Evolutionary conservation across 1,139 yeast species (phyloP).

Genomic region (Blastobotrys ciferrii): DNA sequence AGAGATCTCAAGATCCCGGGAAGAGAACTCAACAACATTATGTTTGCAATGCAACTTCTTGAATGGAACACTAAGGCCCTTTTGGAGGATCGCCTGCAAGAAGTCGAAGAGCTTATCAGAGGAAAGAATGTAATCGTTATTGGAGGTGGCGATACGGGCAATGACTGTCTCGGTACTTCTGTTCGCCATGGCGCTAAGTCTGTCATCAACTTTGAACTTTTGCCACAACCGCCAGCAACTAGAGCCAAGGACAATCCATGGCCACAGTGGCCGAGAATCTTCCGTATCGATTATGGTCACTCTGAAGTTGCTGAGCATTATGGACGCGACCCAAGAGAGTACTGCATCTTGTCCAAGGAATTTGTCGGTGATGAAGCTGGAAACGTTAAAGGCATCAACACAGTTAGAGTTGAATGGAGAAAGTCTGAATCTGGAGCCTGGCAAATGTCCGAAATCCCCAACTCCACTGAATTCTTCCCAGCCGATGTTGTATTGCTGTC

Average conservation of each 20-base stretch:
- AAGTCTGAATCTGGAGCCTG: constrained; percentile 93
- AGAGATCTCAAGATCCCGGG: constrained; percentile 94
- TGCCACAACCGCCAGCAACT: constrained; percentile 85
- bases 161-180: constrained; percentile 96
- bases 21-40: constrained; percentile 83
- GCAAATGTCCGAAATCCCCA: constrained; percentile 98
- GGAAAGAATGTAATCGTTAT: constrained; percentile 93
- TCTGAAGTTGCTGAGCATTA: constrained; percentile 91
- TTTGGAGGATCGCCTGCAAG: constrained; percentile 76
- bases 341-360: constrained; percentile 90
- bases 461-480: constrained; percentile 88
- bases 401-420: constrained; percentile 98
- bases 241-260: constrained; percentile 97
- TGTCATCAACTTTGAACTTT: constrained; percentile 90
- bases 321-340: constrained; percentile 97
- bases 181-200: constrained; percentile 97
- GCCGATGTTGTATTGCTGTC: constrained; percentile 92
- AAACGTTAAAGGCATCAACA: constrained; percentile 82
- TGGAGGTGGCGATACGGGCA: constrained; percentile 99
- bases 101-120: constrained; percentile 64
- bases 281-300: constrained; percentile 98
- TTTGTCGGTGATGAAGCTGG: constrained; percentile 94
- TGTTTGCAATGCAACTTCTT: constrained; percentile 91
- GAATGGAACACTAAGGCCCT: constrained; percentile 88
- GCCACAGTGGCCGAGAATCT: constrained; percentile 99